phyloP scores from a whole-genome alignment of 768 basidiomycete genomes.

The Xanthoconium stramineum region DNA sequence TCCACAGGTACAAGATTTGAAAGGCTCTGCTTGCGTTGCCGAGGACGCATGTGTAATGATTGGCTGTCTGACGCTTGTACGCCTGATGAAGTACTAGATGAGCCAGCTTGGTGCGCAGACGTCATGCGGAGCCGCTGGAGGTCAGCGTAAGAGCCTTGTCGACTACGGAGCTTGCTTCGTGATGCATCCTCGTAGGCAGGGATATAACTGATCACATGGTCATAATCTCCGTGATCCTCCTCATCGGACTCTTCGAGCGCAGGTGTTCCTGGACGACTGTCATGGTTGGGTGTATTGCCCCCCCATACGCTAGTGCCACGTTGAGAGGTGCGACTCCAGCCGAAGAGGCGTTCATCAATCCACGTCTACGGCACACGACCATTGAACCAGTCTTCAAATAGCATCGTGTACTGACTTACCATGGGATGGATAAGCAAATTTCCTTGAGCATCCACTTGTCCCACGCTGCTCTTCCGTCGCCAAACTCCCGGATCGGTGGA shows the following conservation, averaged over 20 bases:
- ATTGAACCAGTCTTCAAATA: not conserved
- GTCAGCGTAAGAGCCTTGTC: constrained; percentile 78
- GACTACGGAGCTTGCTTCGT: constrained; percentile 51
- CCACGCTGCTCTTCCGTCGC: constrained; percentile 75
- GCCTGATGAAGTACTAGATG: constrained; percentile 13
- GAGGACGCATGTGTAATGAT: constrained; percentile 46
- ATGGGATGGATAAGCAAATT: constrained; percentile 86
- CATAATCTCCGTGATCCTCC: constrained; percentile 88
- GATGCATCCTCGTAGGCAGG: constrained; percentile 45
- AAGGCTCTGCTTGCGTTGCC: constrained; percentile 60
- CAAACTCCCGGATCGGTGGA: constrained; percentile 74
- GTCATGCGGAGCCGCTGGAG: constrained; percentile 61
- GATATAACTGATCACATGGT: constrained; percentile 75
- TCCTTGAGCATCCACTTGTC: constrained; percentile 83
- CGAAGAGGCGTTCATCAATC: constrained; percentile 92
- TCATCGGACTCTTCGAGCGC: constrained; percentile 81
- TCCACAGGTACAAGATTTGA: constrained; percentile 61
- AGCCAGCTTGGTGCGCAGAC: constrained; percentile 9
- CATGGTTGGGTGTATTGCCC: constrained; percentile 50
- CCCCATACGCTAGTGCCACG: constrained; percentile 90
- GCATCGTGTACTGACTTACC: constrained; percentile 39
- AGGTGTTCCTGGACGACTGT: constrained; percentile 68
- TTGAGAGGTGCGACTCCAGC: constrained; percentile 76
- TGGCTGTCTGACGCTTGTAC: constrained; percentile 34
- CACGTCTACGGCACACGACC: constrained; percentile 50